A percentile compares a stretch with the other conserved stretches of the same genome.
Conservation (phyloP, 495 filamentous ascomycete genomes). For the Trichoderma orchidacearum region DNA sequence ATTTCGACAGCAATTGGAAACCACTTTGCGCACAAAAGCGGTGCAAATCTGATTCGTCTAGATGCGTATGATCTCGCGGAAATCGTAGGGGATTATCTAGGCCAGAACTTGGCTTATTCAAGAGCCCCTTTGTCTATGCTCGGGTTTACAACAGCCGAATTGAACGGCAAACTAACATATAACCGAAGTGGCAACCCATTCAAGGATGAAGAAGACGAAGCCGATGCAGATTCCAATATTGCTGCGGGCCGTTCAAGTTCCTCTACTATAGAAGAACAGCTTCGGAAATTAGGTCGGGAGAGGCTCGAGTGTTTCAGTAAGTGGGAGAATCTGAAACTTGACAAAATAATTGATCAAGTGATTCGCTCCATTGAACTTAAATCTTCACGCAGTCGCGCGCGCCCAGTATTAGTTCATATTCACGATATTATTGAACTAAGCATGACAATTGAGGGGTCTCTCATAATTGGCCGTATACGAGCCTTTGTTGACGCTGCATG, state of each 20-base stretch:
- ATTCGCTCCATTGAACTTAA: conserved; percentile 14
- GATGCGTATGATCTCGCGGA: conserved; percentile 71
- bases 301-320: conserved; percentile 13
- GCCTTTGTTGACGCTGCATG: conserved; percentile 57
- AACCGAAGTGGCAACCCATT: not conserved
- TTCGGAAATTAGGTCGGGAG: conserved; percentile 8
- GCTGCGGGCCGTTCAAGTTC: not conserved
- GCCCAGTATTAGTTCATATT: conserved; percentile 53
- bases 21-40: conserved; percentile 40
- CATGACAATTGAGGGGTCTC: conserved; percentile 44
- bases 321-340: conserved; percentile 30
- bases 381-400: not conserved
- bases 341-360: conserved; percentile 23
- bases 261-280: not conserved
- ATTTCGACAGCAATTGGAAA: conserved; percentile 18
- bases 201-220: not conserved
- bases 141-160: conserved; percentile 48
- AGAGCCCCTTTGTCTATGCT: conserved; percentile 36
- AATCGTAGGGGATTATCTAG: conserved; percentile 57
- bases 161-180: conserved; percentile 17
- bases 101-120: conserved; percentile 40
- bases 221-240: not conserved
- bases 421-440: conserved; percentile 68
- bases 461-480: conserved; percentile 50
- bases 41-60: conserved; percentile 66